Evolutionary conservation across 2,329 filamentous ascomycete species (phyloP).

Genomic region (Xylariaceae sp.): DNA sequence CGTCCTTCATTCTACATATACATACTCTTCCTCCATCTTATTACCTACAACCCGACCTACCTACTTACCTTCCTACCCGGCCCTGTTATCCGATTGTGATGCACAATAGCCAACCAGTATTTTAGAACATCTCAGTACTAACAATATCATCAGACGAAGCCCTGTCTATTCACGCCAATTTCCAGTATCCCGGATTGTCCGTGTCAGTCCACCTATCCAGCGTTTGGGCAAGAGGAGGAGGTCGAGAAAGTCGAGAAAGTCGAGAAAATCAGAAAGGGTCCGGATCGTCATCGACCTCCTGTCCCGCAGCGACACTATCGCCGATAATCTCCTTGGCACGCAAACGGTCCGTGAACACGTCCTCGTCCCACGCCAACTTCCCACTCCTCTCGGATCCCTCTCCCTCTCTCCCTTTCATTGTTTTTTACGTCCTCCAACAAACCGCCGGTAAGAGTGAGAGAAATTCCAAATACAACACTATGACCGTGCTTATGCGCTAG

Average conservation of each 20-base stretch:
- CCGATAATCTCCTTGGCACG: conserved; percentile 14
- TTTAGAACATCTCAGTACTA: not conserved
- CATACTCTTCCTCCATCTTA: conserved; percentile 1
- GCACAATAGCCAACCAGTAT: not conserved
- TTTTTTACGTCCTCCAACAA: not conserved
- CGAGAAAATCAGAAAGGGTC: conserved; percentile 3
- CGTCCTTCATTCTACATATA: not conserved
- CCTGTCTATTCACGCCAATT: conserved; percentile 5
- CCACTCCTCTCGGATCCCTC: not conserved
- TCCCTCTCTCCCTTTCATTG: conserved; percentile 2
- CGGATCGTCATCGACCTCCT: conserved; percentile 3
- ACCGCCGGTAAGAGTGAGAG: not conserved
- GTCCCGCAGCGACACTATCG: conserved; percentile 12
- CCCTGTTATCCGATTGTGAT: conserved; percentile 6
- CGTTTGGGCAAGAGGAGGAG: conserved; percentile 5
- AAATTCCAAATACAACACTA: not conserved
- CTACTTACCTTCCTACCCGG: conserved; percentile 4
- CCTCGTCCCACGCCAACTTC: conserved; percentile 6
- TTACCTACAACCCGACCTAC: conserved; percentile 5
- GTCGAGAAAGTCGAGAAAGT: conserved; percentile 2
- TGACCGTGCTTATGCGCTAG: not conserved
- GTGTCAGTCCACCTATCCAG: conserved; percentile 5
- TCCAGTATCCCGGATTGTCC: not conserved
- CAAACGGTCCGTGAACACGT: conserved; percentile 7
- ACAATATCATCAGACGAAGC: not conserved